Evolutionary conservation across 2,329 filamentous ascomycete species (phyloP).

Genomic region (Parastagonospora nodorum): DNA sequence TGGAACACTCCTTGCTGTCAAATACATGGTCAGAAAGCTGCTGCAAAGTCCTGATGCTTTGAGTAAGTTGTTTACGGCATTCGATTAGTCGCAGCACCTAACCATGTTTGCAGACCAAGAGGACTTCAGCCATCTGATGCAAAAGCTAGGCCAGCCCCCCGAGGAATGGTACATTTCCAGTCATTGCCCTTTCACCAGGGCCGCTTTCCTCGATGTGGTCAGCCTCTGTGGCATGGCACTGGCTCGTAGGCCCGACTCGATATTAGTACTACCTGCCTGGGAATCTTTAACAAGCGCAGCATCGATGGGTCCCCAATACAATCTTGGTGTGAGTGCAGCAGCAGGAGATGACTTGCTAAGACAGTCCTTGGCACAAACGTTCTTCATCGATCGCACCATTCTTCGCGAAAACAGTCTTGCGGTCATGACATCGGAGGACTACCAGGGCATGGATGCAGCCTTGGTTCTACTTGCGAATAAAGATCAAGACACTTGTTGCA

Average conservation of each 20-base stretch:
- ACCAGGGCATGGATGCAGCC: slow-evolving; percentile 30
- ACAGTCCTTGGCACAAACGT: slow-evolving; percentile 26
- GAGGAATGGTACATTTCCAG: slow-evolving; percentile 20
- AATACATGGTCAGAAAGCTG: slow-evolving; percentile 37
- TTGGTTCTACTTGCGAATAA: slow-evolving; percentile 26
- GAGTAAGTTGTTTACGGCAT: slow-evolving; percentile 10
- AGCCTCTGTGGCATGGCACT: slow-evolving; percentile 32
- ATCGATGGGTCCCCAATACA: slow-evolving; percentile 25
- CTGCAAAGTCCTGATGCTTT: slow-evolving; percentile 13
- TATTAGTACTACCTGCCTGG: slow-evolving; percentile 26
- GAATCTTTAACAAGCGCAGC: slow-evolving; percentile 19
- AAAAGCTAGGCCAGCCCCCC: slow-evolving; percentile 20
- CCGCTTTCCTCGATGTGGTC: slow-evolving; percentile 45
- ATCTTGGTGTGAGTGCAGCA: slow-evolving; percentile 9
- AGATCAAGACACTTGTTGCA: slow-evolving; percentile 34
- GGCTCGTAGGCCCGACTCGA: slow-evolving; percentile 21
- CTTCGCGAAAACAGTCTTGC: slow-evolving; percentile 16
- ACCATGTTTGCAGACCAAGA: slow-evolving; percentile 17
- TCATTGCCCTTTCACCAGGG: slow-evolving; percentile 40
- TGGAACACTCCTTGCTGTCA: slow-evolving; percentile 36
- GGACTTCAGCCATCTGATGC: slow-evolving; percentile 21
- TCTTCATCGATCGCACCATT: slow-evolving; percentile 33
- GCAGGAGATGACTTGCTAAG: slow-evolving; percentile 22
- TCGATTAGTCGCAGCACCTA: neutral
- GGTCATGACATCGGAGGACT: slow-evolving; percentile 15